phyloP scores from a whole-genome alignment of 2,329 filamentous ascomycete species.

The Hypocrella siamensis region DNA sequence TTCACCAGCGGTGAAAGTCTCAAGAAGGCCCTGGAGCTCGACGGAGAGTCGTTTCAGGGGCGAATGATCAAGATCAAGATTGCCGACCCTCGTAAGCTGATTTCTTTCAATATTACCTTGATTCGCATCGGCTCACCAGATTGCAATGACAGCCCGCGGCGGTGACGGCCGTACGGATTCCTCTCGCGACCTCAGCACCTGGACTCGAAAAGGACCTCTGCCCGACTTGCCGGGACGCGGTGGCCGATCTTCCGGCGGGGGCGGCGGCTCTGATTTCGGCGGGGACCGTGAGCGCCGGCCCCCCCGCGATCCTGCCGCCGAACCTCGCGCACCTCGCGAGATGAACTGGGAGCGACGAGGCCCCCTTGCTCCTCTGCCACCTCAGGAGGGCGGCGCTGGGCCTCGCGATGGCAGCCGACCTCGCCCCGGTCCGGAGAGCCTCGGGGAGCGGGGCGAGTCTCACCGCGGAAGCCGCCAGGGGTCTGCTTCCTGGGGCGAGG shows the following conservation, averaged over 20 bases:
- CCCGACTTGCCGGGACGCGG: slow-evolving; percentile 48
- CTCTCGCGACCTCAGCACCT: slow-evolving; percentile 69
- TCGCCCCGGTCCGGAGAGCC: slow-evolving; percentile 28
- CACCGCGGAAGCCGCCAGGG: slow-evolving; percentile 50
- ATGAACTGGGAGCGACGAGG: slow-evolving; percentile 92
- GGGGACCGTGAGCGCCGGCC: slow-evolving; percentile 37
- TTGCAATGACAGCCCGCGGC: slow-evolving; percentile 55
- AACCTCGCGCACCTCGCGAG: slow-evolving; percentile 51
- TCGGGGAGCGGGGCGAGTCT: slow-evolving; percentile 42
- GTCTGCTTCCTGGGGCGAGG: slow-evolving; percentile 63
- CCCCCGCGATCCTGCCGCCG: slow-evolving; percentile 43
- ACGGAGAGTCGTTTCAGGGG: slow-evolving; percentile 70
- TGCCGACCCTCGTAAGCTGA: slow-evolving; percentile 79
- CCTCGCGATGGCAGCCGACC: slow-evolving; percentile 40
- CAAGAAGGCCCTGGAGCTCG: slow-evolving; percentile 76
- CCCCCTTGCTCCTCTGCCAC: slow-evolving; percentile 59
- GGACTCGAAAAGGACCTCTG: slow-evolving; percentile 85
- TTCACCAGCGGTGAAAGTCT: slow-evolving; percentile 78
- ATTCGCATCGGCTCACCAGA: slow-evolving; percentile 17
- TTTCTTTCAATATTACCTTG: background rate
- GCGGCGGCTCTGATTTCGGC: slow-evolving; percentile 34
- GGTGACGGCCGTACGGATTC: slow-evolving; percentile 46
- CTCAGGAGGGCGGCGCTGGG: slow-evolving; percentile 29
- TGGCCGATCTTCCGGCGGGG: slow-evolving; percentile 13
- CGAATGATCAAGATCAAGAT: slow-evolving; percentile 87